phyloP scores from a whole-genome alignment of 176 grass and related monocot genomes.

The Aegilops sharonensis region DNA sequence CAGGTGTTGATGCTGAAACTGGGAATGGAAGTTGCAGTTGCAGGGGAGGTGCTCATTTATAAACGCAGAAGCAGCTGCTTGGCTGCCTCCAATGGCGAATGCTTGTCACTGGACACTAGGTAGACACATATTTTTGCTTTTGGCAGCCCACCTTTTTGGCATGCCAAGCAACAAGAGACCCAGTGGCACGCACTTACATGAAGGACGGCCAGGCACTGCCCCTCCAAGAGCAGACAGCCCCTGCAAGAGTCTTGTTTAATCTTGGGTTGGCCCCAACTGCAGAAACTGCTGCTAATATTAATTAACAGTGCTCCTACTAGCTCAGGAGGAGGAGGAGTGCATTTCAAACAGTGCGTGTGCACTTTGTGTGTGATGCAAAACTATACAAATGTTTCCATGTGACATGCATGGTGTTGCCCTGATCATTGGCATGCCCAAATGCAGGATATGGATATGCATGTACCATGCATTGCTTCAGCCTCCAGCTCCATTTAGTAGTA shows the following conservation, averaged over 20 bases:
- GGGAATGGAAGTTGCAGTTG: constrained; percentile 7
- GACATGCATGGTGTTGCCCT: not conserved
- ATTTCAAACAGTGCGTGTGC: constrained; percentile 20
- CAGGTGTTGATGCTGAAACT: constrained; percentile 17
- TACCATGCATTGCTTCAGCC: constrained; percentile 12
- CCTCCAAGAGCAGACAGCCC: constrained; percentile 63
- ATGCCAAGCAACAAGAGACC: constrained; percentile 52
- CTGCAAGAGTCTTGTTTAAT: constrained; percentile 43
- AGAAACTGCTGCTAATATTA: not conserved
- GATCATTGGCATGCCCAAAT: constrained; percentile 32
- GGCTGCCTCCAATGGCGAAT: constrained; percentile 17
- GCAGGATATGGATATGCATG: not conserved
- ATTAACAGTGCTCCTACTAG: not conserved
- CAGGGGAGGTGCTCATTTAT: constrained; percentile 38
- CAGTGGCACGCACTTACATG: constrained; percentile 34
- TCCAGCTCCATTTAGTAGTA: not conserved
- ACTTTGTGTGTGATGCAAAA: constrained; percentile 38
- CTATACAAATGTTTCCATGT: not conserved
- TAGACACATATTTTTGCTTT: constrained; percentile 25
- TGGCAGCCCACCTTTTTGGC: constrained; percentile 46
- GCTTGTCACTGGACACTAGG: constrained; percentile 43
- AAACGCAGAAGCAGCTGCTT: constrained; percentile 28
- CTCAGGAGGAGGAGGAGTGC: constrained; percentile 9
- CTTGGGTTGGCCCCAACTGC: constrained; percentile 16
- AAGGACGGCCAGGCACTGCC: constrained; percentile 48